Evolutionary conservation across 75 land plant species (phyloP).

Genomic region (Sequoiadendron giganteum): DNA sequence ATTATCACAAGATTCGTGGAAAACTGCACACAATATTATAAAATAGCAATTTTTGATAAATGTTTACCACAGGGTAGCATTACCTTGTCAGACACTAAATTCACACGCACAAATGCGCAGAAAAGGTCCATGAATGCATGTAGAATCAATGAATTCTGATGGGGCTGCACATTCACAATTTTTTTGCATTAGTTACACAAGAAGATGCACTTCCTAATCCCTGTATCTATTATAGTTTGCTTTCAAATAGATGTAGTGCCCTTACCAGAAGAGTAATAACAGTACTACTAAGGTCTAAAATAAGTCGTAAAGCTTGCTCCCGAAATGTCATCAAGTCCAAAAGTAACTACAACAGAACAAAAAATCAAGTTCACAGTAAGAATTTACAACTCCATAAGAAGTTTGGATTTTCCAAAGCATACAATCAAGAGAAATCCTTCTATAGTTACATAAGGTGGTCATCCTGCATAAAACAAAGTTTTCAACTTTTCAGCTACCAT

Average conservation of each 20-base stretch:
- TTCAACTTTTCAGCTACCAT: not conserved
- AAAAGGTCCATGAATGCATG: slow-evolving; percentile 98
- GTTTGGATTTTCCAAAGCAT: not conserved
- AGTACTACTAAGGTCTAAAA: slow-evolving; percentile 97
- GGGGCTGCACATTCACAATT: slow-evolving; percentile 73
- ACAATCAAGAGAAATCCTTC: not conserved
- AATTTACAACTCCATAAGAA: not conserved
- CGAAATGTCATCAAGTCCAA: slow-evolving; percentile 99
- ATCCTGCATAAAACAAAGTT: not conserved
- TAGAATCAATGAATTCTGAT: slow-evolving; percentile 93
- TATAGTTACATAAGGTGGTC: not conserved
- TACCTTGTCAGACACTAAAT: slow-evolving; percentile 90
- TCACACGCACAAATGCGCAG: slow-evolving; percentile 91
- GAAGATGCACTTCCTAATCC: not conserved
- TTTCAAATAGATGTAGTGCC: slow-evolving; percentile 6
- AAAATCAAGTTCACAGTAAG: slow-evolving; percentile 1
- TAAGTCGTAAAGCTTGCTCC: slow-evolving; percentile 91
- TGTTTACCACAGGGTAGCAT: slow-evolving; percentile 3
- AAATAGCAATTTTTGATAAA: not conserved
- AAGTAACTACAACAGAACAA: slow-evolving; percentile 58
- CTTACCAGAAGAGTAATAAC: slow-evolving; percentile 96
- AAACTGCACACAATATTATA: not conserved
- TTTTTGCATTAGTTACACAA: not conserved
- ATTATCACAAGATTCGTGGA: not conserved
- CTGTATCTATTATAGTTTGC: not conserved